Base-by-base conservation (phyloP, 345 rosid species). In the Orychophragmus violaceus region DNA sequence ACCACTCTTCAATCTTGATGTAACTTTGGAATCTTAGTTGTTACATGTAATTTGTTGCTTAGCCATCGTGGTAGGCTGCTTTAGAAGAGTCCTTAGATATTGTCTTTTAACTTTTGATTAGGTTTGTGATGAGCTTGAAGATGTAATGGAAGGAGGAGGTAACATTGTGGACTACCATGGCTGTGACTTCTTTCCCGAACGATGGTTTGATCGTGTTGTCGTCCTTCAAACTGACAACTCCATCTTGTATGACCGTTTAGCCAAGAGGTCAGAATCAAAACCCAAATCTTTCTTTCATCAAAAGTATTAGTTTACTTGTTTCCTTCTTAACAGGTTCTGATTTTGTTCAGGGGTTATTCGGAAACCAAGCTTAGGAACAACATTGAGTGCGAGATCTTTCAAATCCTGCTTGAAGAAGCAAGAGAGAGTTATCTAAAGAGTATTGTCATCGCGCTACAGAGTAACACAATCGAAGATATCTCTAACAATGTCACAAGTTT, bases 51-150 rank as follows among this genome's bases (percentile, higher is more conserved):
- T 18, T 13, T 62, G 28, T 62, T 13, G 46, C 42, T 62, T 30
- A 4, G 30, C 19, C 8, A 42, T 17, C 11, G 25, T 60, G 0
- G n/a, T n/a, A n/a, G n/a, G n/a, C n/a, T n/a, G n/a, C n/a, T n/a
- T n/a, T n/a, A n/a, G 16, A 36, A 7, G 6, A 33, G 23, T 8
- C 10, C 52, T 63, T 12, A 64, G 60, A 55, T 46, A 11, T 59
- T 29, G 37, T 74, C 19, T 16, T 52, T 66, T 6, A 22, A 69
- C 57, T 48, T 63, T 21, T 9, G 48, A 5, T 59, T 36, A 94
- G 97, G 96, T 90, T 16, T 85, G 89, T 69, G 99, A 94, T 80
- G 99, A 88, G 76, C 84, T 94, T 18, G 99, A 94, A 75, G 95
- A 87, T 68, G 21, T 73, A n/a, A 94, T 94, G 96, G 86, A 75